phyloP scores from a whole-genome alignment of 139 green algal genomes.

The Bryopsis sp. region DNA sequence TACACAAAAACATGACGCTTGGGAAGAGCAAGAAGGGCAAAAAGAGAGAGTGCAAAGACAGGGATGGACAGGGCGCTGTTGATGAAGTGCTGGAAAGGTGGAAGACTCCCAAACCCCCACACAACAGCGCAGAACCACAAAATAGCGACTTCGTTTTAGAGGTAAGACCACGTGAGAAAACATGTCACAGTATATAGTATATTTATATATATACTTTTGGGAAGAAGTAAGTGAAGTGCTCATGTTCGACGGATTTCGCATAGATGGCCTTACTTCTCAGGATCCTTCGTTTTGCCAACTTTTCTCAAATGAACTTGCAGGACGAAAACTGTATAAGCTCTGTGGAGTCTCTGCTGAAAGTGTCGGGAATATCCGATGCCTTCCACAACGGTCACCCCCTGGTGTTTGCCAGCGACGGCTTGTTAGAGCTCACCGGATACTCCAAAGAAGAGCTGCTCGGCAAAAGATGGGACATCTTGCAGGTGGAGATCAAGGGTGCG shows the following conservation, averaged over 20 bases:
- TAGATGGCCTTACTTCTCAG: not conserved
- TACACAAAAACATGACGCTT: no score
- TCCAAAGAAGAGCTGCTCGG: conserved; percentile 29
- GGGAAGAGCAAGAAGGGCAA: no score
- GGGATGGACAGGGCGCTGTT: no score
- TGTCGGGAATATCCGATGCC: conserved; percentile 19
- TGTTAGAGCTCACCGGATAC: conserved; percentile 26
- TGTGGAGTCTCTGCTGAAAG: conserved; percentile 21
- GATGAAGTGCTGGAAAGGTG: no score
- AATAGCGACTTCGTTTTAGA: not conserved
- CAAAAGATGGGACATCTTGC: conserved; percentile 3
- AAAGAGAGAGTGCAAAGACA: no score
- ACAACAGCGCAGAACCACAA: no score
- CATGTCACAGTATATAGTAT: not conserved
- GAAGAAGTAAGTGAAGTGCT: not conserved
- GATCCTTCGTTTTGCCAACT: not conserved
- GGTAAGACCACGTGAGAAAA: not conserved
- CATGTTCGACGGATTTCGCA: not conserved
- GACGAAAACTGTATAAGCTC: not conserved
- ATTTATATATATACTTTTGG: not conserved
- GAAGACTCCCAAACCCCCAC: no score
- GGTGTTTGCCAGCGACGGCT: conserved; percentile 30
- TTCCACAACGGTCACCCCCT: conserved; percentile 26
- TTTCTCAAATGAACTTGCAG: not conserved
- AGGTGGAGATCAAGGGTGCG: not conserved